These are phyloP conservation scores for Aspergillus ruber DNA, from an alignment of 2,329 filamentous ascomycete genomes.

Conservation along the genomic window DNA sequence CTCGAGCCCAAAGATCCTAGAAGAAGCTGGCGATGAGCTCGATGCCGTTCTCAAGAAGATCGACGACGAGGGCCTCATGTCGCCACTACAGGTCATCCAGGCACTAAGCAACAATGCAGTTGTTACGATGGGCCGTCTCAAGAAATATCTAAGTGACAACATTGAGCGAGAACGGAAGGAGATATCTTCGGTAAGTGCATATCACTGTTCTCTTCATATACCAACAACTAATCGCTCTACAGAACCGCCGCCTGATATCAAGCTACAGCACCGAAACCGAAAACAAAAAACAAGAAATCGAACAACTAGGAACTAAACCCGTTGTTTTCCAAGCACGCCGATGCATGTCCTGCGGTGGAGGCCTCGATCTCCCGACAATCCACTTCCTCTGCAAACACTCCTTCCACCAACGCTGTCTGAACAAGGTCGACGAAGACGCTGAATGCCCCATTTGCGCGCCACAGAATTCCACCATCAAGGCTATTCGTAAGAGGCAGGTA, in stretches of 20 bases:
- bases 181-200: constrained; percentile 54
- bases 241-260: constrained; percentile 72
- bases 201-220: too few species aligned
- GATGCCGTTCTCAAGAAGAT: constrained; percentile 76
- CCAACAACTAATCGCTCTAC: constrained; percentile 23
- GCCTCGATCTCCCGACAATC: constrained; percentile 79
- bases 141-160: constrained; percentile 80
- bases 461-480: constrained; percentile 80
- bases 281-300: constrained; percentile 69
- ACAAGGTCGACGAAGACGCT: constrained; percentile 56
- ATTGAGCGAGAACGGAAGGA: constrained; percentile 84
- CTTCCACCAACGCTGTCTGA: constrained; percentile 88
- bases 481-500: constrained; percentile 77
- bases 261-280: constrained; percentile 81
- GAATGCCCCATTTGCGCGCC: constrained; percentile 83
- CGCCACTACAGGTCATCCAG: constrained; percentile 92
- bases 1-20: constrained; percentile 70
- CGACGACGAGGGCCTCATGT: constrained; percentile 85
- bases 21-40: constrained; percentile 83
- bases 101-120: constrained; percentile 73
- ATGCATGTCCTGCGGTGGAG: constrained; percentile 72
- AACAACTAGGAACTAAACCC: constrained; percentile 70
- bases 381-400: constrained; percentile 97
- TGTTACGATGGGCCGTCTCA: constrained; percentile 96
- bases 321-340: constrained; percentile 85